These are phyloP conservation scores for Podospora bellae-mahoneyi DNA, from an alignment of 495 filamentous ascomycete genomes.

Conservation along the genomic window DNA sequence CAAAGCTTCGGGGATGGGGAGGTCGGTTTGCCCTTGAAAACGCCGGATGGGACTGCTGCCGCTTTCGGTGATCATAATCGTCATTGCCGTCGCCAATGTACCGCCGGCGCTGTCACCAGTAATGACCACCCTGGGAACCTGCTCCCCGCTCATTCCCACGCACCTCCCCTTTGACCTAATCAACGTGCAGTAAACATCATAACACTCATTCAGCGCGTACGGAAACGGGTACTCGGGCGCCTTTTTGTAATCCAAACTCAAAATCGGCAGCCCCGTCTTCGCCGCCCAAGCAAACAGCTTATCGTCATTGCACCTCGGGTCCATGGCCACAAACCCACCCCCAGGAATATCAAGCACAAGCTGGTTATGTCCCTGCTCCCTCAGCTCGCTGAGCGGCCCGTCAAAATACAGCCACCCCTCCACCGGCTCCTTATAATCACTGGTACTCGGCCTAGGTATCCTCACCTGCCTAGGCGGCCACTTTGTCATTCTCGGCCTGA, in stretches of 20 bases:
- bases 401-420: conserved; percentile 93
- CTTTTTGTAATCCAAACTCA: conserved; percentile 92
- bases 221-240: conserved; percentile 95
- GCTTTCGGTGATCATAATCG: conserved; percentile 83
- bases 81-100: conserved; percentile 77
- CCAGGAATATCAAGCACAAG: conserved; percentile 91
- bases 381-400: conserved; percentile 72
- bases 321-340: conserved; percentile 95
- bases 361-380: conserved; percentile 59
- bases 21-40: conserved; percentile 54
- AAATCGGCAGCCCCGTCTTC: conserved; percentile 73
- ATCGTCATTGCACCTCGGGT: conserved; percentile 85
- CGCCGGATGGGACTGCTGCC: conserved; percentile 52
- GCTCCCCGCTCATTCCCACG: conserved; percentile 73
- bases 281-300: conserved; percentile 88
- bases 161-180: conserved; percentile 73
- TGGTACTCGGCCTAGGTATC: conserved; percentile 74
- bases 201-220: conserved; percentile 93
- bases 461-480: conserved; percentile 77
- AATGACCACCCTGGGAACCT: conserved; percentile 69
- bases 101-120: conserved; percentile 92
- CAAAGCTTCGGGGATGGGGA: conserved; percentile 77
- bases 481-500: conserved; percentile 73
- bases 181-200: conserved; percentile 85
- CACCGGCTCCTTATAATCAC: conserved; percentile 77